Evolutionary conservation across 495 filamentous ascomycete species (phyloP), one percentile per base, ranked within the genome.

Genomic region (Aspergillus affinis): DNA sequence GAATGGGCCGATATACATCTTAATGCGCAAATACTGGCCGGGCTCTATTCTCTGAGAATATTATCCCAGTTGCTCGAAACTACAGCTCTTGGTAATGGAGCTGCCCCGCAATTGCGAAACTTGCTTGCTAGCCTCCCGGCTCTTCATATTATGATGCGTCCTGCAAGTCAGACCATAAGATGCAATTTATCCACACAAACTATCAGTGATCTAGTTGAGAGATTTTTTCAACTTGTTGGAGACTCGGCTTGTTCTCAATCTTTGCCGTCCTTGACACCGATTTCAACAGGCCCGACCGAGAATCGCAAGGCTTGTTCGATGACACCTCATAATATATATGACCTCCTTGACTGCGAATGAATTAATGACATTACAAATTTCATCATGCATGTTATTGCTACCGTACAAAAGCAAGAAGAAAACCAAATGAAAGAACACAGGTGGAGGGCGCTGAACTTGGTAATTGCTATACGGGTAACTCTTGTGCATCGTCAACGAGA

Each of bases 41-140:
- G 80, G 4, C 72, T 82, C 7, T 91, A 91, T 62, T 89, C 88
- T 0, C 63, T 92, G 0, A 80, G 88, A 27, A 86, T 91, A 59
- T 64, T 86, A 3, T 75, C 77, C 32, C 87, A 91, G 59, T 66
- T 86, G 2, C 54, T 86, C 9, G 60, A 68, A 3, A 62, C 80
- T 7, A 20, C 58, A 21, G 44, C 46, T 0, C 41, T 41, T 8
- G 45, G 26, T 54, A 44, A 63, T 27, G 55, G 60, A 3, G 9
- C 54, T 7, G 54, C 46, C 17, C 20, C 45, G 17, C 47, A 55
- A 21, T 17, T 65, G 12, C 57, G 36, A 51, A 45, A 50, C 21
- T 26, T 61, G n/a, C 60, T 78, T 9, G 59, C 45, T 7, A 26
- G 50, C 4, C 62, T 77, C 18, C 76, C 76, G 9, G 65, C 76